Evolutionary conservation across 768 basidiomycete genomes (phyloP), one percentile per base, ranked within the genome.

Genomic region (Coprinopsis marcescibilis): DNA sequence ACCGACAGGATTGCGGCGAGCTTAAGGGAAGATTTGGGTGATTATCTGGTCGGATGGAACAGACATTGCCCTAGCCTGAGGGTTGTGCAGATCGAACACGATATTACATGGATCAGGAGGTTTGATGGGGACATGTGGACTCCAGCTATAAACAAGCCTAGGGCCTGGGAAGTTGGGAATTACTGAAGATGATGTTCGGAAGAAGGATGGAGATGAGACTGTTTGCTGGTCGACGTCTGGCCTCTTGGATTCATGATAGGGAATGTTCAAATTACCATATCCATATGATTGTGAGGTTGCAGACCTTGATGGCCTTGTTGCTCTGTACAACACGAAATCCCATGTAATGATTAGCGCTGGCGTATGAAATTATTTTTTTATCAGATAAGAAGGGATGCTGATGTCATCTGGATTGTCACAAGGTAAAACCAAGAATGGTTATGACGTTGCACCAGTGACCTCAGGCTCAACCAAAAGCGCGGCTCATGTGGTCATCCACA

Each of bases 41-140:
- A 64, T 35, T 65, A 65, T 43, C 52, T 65, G 4, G 52, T 61
- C 21, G 64, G 62, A 11, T 65, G 64, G 64, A 64, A 57, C 45
- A 50, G 64, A 45, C 61, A 64, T 43, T 65, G 64, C 37, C 58
- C 52, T 12, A 53, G 46, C 7, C 44, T 65, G 47, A 47, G 64
- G 39, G 49, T 51, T 32, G 60, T 65, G 2, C 62, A 65, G 52
- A 49, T 65, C 13, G 53, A 56, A 27, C 41, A 43, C 3, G 48
- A 45, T 1, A 39, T 47, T 19, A 44, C 46, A 34, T 63, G 62
- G 63, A 50, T 56, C 34, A 55, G 62, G 38, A 55, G 54, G 26
- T 65, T 58, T 43, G 55, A 56, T 42, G 60, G 62, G n/a, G 63
- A 60, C 45, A 33, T 38, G 1, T 65, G 63, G 63, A 33, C 17